phyloP scores from a whole-genome alignment of 169 alveolate species.

The Hepatocystis sp. region DNA sequence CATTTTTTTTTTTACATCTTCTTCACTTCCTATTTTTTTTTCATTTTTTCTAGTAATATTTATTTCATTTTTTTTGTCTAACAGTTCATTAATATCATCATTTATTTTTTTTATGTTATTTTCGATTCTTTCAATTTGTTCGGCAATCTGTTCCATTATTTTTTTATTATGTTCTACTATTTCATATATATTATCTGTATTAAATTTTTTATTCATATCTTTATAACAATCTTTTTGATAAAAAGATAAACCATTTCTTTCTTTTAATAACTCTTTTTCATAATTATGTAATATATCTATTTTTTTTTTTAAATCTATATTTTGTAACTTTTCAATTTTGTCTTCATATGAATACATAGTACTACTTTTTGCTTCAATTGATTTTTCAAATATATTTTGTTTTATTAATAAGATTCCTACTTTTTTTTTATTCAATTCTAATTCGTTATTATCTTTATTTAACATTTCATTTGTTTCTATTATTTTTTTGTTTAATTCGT shows the following conservation, averaged over 20 bases:
- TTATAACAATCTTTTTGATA: conserved; percentile 34
- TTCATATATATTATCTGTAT: conserved; percentile 27
- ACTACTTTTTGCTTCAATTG: conserved; percentile 21
- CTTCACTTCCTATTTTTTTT: conserved; percentile 5
- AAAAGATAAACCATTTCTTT: conserved; percentile 25
- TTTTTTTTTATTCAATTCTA: conserved; percentile 46
- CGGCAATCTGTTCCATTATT: conserved; percentile 34
- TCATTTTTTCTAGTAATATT: background rate
- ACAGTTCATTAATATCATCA: conserved; percentile 47
- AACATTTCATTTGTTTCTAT: conserved; percentile 29
- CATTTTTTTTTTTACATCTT: conserved; percentile 15
- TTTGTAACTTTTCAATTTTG: conserved; percentile 16
- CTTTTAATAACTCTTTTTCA: conserved; percentile 31
- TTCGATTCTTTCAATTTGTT: conserved; percentile 34
- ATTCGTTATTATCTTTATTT: conserved; percentile 16
- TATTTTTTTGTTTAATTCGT: conserved; percentile 14
- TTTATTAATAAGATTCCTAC: conserved; percentile 17
- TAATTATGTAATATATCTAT: conserved; percentile 1
- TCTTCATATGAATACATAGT: conserved; percentile 24
- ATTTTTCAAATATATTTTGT: conserved; percentile 32
- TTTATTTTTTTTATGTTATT: conserved; percentile 53
- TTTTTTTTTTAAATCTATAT: conserved; percentile 29
- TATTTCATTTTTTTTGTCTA: conserved; percentile 43
- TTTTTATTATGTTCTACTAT: conserved; percentile 9
- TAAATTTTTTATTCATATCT: conserved; percentile 19